Evolutionary conservation across 805 yeast genomes (phyloP), one percentile per base, ranked within the genome.

Genomic region (Suhomyces vadensis): DNA sequence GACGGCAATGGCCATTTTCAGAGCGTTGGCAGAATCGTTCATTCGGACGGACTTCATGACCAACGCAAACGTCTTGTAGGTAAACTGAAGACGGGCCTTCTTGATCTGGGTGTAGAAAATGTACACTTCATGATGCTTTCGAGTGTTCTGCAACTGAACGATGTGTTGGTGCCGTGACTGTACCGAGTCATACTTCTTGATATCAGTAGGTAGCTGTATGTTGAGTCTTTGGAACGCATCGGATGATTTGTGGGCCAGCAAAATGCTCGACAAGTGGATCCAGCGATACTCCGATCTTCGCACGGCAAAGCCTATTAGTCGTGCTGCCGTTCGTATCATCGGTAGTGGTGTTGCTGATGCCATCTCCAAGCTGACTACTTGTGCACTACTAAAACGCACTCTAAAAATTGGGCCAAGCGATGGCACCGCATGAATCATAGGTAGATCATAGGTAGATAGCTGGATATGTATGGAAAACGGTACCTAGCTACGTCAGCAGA

Each of bases 401-500:
- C n/a, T n/a, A n/a, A n/a, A n/a, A n/a, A n/a, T n/a, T n/a, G n/a
- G n/a, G n/a, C n/a, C n/a, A n/a, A n/a, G n/a, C n/a, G n/a, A n/a
- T n/a, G n/a, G 33, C 33, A 16, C 27, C 11, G 33, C n/a, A 20
- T 29, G 33, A 29, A 29, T 14, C 14, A 29, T 29, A 29, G 17
- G 20, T 9, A 23, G 9, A 23, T 29, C n/a, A n/a, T n/a, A n/a
- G n/a, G n/a, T n/a, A n/a, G n/a, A n/a, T n/a, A n/a, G n/a, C n/a
- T n/a, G n/a, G n/a, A 14, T 17, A 41, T 41, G 43, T 21, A 36
- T 6, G 11, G 26, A 26, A 51, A 37, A 21, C 41, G 67, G 24
- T 41, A 27, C 21, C 49, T 64, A 25, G 69, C 69, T 19, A 61
- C 71, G 14, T 44, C 57, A 6, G 59, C 58, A 3, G 60, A 49